Evolutionary conservation across 2,329 filamentous ascomycete genomes (phyloP).

Genomic region (Colletotrichum sp.): DNA sequence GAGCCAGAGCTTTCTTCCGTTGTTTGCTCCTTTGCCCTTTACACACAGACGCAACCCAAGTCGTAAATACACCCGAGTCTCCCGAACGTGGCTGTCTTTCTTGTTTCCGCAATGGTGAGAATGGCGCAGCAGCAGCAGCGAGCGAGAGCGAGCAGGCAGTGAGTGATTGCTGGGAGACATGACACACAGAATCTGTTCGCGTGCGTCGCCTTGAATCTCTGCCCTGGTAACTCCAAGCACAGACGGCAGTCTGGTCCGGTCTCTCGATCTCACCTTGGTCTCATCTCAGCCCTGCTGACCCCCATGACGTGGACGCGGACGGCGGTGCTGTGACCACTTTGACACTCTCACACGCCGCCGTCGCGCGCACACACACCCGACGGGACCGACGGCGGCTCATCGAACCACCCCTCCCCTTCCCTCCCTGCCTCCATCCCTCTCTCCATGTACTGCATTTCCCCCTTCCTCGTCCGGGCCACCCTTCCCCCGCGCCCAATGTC

Average conservation of each 20-base stretch:
- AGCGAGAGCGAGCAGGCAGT: not conserved
- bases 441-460: not conserved
- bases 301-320: not conserved
- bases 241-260: not conserved
- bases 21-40: not conserved
- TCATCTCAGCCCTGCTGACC: slow-evolving; percentile 17
- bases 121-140: not conserved
- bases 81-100: not conserved
- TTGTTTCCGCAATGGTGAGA: not conserved
- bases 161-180: not conserved
- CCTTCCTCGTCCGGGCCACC: not conserved
- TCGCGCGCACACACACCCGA: not conserved
- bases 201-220: not conserved
- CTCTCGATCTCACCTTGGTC: slow-evolving; percentile 2
- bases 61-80: not conserved
- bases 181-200: not conserved
- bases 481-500: not conserved
- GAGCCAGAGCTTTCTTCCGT: slow-evolving; percentile 10
- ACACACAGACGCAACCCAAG: not conserved
- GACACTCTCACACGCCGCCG: not conserved
- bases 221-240: not conserved
- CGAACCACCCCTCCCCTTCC: not conserved
- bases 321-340: not conserved
- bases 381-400: not conserved
- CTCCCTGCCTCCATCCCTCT: not conserved